Conservation (phyloP, 306 rosid genomes). For the Rubus parviflorus region DNA sequence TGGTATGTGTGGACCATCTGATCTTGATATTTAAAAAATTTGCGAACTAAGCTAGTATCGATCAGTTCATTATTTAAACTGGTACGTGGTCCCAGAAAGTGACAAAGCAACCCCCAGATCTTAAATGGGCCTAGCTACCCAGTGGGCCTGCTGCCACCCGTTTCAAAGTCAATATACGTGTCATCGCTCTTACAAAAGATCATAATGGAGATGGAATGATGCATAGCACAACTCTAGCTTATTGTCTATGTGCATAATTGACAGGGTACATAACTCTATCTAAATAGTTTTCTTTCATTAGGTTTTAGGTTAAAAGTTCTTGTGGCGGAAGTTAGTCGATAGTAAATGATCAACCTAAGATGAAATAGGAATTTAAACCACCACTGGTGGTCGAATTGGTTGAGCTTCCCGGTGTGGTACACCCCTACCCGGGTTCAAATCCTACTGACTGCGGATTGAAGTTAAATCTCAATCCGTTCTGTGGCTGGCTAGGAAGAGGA, state of each 20-base stretch:
- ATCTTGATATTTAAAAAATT: background rate
- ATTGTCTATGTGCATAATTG: background rate
- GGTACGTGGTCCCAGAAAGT: conserved; percentile 14
- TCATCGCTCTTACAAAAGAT: background rate
- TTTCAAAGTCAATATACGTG: background rate
- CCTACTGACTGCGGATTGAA: no score
- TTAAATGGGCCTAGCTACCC: conserved; percentile 18
- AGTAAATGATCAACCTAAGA: no score
- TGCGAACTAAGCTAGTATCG: conserved; percentile 18
- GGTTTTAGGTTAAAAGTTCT: background rate
- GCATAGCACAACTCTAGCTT: background rate
- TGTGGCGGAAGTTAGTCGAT: background rate
- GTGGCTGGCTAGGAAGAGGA: no score
- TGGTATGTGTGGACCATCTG: background rate
- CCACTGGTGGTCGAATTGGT: no score
- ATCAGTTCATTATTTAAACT: background rate
- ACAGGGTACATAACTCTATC: background rate
- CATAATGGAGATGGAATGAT: background rate
- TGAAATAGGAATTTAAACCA: no score
- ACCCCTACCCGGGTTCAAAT: no score
- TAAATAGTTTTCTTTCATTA: background rate
- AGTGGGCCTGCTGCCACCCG: background rate
- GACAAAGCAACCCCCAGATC: conserved; percentile 18
- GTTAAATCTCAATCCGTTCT: no score
- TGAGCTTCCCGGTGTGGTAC: no score